A percentile compares a stretch with the other conserved stretches of the same genome.
phyloP scores from a whole-genome alignment of 75 land plant genomes.

The Chamaecyparis obtusa region DNA sequence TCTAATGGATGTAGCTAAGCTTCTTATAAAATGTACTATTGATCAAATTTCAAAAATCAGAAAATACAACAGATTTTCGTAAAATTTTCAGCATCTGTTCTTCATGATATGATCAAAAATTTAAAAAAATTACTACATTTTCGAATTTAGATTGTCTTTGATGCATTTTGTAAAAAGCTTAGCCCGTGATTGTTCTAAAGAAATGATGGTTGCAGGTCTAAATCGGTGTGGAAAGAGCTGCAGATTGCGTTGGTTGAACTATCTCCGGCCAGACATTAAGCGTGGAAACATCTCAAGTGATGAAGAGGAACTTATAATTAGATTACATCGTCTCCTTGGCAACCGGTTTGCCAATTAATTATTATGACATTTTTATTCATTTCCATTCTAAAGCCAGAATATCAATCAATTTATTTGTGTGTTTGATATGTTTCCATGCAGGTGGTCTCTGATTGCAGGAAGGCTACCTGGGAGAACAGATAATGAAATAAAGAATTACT shows the following conservation, averaged over 20 bases:
- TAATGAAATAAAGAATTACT: constrained; percentile 2
- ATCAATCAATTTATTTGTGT: background rate
- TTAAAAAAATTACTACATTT: no score
- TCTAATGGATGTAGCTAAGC: no score
- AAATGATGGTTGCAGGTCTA: constrained; percentile 12
- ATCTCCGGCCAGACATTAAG: constrained; percentile 26
- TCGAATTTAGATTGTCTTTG: no score
- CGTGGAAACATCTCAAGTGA: constrained; percentile 20
- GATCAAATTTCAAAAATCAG: no score
- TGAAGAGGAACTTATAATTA: constrained; percentile 25
- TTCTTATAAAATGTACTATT: no score
- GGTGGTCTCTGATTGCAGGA: constrained; percentile 9
- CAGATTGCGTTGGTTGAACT: constrained; percentile 26
- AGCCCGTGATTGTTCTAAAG: no score
- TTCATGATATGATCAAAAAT: no score
- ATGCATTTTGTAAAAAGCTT: no score
- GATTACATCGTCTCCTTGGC: constrained; percentile 21
- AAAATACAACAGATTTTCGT: no score
- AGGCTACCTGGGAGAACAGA: background rate
- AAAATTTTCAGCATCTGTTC: no score
- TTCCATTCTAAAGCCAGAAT: background rate
- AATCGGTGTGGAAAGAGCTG: constrained; percentile 29
- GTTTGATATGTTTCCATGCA: background rate
- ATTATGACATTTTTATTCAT: background rate
- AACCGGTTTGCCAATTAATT: constrained; percentile 11